Percentiles rank a stretch among this genome's conserved stretches.
Conservation (phyloP, 1,139 yeast species). For the Eremothecium cymbalariae region DNA sequence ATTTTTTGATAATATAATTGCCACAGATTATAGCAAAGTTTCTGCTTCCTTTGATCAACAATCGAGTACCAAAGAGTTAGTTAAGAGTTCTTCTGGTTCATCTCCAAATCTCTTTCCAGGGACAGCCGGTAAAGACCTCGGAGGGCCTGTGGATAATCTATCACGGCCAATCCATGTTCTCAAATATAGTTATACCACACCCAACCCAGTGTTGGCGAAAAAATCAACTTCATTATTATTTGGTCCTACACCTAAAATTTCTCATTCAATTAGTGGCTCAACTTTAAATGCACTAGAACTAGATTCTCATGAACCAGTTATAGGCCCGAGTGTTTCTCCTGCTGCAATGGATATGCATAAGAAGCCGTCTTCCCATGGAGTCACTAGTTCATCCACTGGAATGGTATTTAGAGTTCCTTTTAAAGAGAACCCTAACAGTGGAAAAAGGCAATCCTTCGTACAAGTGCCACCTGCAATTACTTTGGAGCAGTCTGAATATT, state of each 20-base stretch:
- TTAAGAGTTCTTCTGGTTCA: conserved; percentile 6
- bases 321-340: not conserved
- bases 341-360: not conserved
- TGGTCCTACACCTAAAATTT: not conserved
- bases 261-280: conserved; percentile 1
- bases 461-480: conserved; percentile 5
- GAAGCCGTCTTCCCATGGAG: conserved; percentile 4
- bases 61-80: conserved; percentile 5
- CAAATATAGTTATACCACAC: no score
- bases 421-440: conserved; percentile 35
- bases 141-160: no score
- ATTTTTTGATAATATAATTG: conserved; percentile 51
- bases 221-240: conserved; percentile 1
- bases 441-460: conserved; percentile 4
- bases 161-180: no score
- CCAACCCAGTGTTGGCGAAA: conserved; percentile 4
- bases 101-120: conserved; percentile 4
- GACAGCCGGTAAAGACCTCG: no score
- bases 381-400: conserved; percentile 29
- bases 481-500: conserved; percentile 2
- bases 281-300: not conserved
- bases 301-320: conserved; percentile 1
- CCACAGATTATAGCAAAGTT: conserved; percentile 50
- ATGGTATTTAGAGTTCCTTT: conserved; percentile 55
- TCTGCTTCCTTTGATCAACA: conserved; percentile 9